Evolutionary conservation across 495 filamentous ascomycete genomes (phyloP), one percentile per base, ranked within the genome.

Genomic region (Penicillium flavigenum): DNA sequence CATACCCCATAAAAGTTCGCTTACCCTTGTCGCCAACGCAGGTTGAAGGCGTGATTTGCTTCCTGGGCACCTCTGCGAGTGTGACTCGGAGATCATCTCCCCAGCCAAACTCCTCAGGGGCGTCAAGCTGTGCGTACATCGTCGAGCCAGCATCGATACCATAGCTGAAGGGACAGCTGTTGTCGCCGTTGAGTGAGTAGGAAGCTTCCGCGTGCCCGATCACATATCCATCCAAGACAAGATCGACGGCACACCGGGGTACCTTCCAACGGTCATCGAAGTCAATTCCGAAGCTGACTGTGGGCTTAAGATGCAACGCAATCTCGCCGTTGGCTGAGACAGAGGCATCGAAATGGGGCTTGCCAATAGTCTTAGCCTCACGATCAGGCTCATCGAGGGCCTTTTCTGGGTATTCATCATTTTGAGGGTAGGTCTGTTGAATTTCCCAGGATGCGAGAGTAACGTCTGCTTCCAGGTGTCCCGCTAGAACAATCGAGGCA

Each of bases 221-320:
- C 22, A 67, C 49, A 34, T 58, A 65, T 20, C 61, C 60, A 29
- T 69, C 66, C 1, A 56, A 59, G 20, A 67, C 59, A 27, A 71
- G 55, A 14, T 55, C 57, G 16, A 60, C 68, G 24, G 43, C 16
- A 24, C 56, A 56, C 20, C 45, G 36, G 45, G 41, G 61, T 34
- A 71, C 32, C 5, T 63, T 54, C 64, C 63, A 67, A 0, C 39
- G 22, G 5, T 65, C 50, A 22, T 62, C 60, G 44, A 71, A 66
- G n/a, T 47, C 49, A 24, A 71, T 58, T 38, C 68, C 68, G 48
- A 71, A 71, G 34, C 52, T 59, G 26, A 66, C 47, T 3, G 68
- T 59, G 6, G 66, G 54, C 32, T 61, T 61, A 11, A 64, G 47
- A 49, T 63, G 54, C 8, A 31, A 31, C 1, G 29, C 29, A 1